Evolutionary conservation across 371 early-diverging fungal species (phyloP).

Genomic region (Mucor indicus): DNA sequence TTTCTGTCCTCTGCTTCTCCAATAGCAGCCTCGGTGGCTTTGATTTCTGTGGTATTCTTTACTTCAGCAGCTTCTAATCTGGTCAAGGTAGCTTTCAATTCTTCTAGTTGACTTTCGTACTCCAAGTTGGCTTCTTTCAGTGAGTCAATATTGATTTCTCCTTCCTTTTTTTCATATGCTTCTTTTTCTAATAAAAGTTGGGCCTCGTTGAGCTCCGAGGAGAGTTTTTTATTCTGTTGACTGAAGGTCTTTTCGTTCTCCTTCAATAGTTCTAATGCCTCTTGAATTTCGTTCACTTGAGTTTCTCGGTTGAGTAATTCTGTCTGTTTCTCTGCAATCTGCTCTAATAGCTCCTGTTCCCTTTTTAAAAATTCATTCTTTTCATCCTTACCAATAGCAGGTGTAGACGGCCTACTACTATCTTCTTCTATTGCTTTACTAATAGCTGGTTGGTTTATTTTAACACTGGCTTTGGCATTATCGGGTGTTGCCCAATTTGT

Average conservation of each 20-base stretch:
- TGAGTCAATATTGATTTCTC: slow-evolving; percentile 76
- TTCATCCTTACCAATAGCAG: slow-evolving; percentile 84
- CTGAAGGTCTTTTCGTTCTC: slow-evolving; percentile 47
- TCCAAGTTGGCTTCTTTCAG: slow-evolving; percentile 81
- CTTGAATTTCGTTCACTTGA: slow-evolving; percentile 53
- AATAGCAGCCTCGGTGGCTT: neutral
- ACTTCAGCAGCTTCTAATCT: slow-evolving; percentile 38
- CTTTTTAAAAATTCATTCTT: slow-evolving; percentile 90
- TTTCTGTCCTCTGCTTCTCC: slow-evolving; percentile 65
- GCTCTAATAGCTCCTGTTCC: slow-evolving; percentile 91
- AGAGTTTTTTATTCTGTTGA: slow-evolving; percentile 65
- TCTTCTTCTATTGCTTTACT: slow-evolving; percentile 32
- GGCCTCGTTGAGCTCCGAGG: slow-evolving; percentile 65
- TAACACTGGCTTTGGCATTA: slow-evolving; percentile 95
- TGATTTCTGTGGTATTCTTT: slow-evolving; percentile 3
- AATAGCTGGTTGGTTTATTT: slow-evolving; percentile 58
- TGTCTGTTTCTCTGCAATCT: slow-evolving; percentile 81
- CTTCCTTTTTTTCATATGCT: slow-evolving; percentile 83
- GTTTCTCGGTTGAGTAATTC: slow-evolving; percentile 57
- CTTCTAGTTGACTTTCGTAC: slow-evolving; percentile 63
- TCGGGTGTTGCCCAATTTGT: slow-evolving; percentile 82
- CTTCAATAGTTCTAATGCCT: slow-evolving; percentile 63
- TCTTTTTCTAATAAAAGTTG: slow-evolving; percentile 82
- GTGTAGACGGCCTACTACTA: slow-evolving; percentile 73
- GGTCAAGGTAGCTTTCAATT: slow-evolving; percentile 60